Evolutionary conservation across 2,329 filamentous ascomycete genomes (phyloP), one percentile per base, ranked within the genome.

Genomic region (Emmonsiellopsis sp.): DNA sequence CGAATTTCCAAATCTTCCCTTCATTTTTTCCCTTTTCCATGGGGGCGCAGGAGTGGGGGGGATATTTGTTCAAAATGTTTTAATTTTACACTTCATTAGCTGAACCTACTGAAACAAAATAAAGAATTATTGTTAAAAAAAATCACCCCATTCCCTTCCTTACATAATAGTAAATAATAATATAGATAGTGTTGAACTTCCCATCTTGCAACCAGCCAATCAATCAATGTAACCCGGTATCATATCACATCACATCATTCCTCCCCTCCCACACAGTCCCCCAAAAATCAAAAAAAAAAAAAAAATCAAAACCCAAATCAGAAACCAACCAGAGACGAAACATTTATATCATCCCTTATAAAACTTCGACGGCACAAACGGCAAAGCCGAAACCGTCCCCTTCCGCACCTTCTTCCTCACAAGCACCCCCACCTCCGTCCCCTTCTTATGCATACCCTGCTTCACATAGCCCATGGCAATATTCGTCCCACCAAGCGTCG

Each of bases 401-500:
- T 83, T 84, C 62, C 88, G 82, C 65, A 80, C 76, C 73, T 84
- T 87, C 17, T 89, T 90, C 51, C 91, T 77, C 2, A 95, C 85
- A 40, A 88, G 69, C 3, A 95, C 84, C 14, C 84, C 80, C 6
- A 95, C 74, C 72, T 92, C 85, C 1, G 89, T 95, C 9, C 89
- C 90, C 34, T 81, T 77, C 78, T 94, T 94, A 69, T 95, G 88
- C 67, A 85, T 73, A 0, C 88, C 88, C 58, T 87, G 83, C 71
- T 83, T 82, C 65, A 96, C 77, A 66, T 95, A 95, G 0, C 85
- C 93, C 93, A 98, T 98, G 53, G 92, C 90, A 57, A 98, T 92
- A 70, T 97, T 96, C 76, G 86, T 86, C 3, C 72, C 72, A 58
- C 85, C 84, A 47, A 96, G 74, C 0, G 86, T 88, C 2, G 93